Evolutionary conservation across 495 filamentous ascomycete genomes (phyloP).

Genomic region (Penicillium lividum): DNA sequence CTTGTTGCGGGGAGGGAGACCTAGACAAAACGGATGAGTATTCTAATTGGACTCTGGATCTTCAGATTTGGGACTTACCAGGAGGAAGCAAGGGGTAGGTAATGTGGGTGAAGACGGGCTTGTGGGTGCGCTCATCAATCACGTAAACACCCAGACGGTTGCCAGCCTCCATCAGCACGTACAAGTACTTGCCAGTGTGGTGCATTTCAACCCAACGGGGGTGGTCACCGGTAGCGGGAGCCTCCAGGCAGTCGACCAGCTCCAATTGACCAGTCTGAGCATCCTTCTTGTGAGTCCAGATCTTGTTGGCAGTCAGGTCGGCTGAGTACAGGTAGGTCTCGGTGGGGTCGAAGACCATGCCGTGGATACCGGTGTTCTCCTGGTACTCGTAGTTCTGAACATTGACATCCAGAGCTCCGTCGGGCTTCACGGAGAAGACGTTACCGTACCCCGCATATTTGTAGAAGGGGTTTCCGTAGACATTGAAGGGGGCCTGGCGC

Average conservation of each 20-base stretch:
- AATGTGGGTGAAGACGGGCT: conserved; percentile 80
- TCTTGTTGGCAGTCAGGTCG: conserved; percentile 79
- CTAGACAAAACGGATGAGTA: conserved; percentile 29
- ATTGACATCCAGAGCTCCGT: conserved; percentile 64
- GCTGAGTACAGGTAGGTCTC: conserved; percentile 86
- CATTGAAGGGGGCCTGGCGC: conserved; percentile 70
- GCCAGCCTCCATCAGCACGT: conserved; percentile 82
- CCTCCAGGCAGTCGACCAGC: conserved; percentile 66
- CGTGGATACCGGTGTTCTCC: conserved; percentile 75
- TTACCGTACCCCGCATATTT: conserved; percentile 77
- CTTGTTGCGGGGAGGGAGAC: conserved; percentile 49
- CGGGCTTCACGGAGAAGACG: conserved; percentile 66
- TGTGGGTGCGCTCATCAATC: conserved; percentile 70
- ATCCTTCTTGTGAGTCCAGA: conserved; percentile 81
- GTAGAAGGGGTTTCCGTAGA: conserved; percentile 88
- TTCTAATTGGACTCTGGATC: neutral
- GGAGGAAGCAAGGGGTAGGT: conserved; percentile 76
- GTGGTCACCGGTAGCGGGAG: conserved; percentile 70
- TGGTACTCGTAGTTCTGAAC: conserved; percentile 80
- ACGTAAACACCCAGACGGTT: conserved; percentile 79
- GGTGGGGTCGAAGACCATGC: conserved; percentile 83
- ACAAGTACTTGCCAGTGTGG: conserved; percentile 72
- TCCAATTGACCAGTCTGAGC: conserved; percentile 60
- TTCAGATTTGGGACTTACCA: conserved; percentile 57
- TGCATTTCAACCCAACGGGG: conserved; percentile 85